phyloP scores from a whole-genome alignment of 1,284 basidiomycete species.

The Neonothopanus nambi region DNA sequence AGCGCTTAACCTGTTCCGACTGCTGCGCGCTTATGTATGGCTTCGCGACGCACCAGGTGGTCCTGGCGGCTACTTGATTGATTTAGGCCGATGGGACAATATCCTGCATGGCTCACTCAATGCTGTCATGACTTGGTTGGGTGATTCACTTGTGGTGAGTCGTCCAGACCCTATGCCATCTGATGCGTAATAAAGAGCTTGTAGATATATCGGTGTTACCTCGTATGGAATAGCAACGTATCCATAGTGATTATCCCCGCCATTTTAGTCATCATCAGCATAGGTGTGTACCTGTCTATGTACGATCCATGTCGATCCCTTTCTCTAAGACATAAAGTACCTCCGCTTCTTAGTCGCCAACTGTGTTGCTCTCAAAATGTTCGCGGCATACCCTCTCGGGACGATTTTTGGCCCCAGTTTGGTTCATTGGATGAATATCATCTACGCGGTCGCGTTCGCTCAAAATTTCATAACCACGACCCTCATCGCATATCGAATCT shows the following conservation, averaged over 20 bases:
- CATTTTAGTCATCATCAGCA: slow-evolving; percentile 24
- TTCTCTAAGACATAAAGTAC: background rate
- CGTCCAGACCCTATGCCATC: background rate
- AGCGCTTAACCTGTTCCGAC: slow-evolving; percentile 31
- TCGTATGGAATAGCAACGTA: slow-evolving; percentile 29
- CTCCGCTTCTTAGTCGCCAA: slow-evolving; percentile 23
- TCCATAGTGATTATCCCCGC: slow-evolving; percentile 24
- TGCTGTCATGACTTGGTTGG: slow-evolving; percentile 30
- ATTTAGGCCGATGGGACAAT: slow-evolving; percentile 31
- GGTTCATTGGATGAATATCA: slow-evolving; percentile 29
- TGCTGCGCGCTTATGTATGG: slow-evolving; percentile 29
- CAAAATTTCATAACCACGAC: slow-evolving; percentile 33
- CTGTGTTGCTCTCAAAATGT: slow-evolving; percentile 23
- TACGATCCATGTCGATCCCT: background rate
- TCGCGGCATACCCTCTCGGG: slow-evolving; percentile 21
- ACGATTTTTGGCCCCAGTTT: slow-evolving; percentile 27
- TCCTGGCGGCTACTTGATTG: slow-evolving; percentile 27
- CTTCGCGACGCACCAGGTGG: slow-evolving; percentile 22
- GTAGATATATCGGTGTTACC: slow-evolving; percentile 33
- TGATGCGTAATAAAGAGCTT: background rate
- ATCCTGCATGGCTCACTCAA: slow-evolving; percentile 29
- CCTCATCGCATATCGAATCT: slow-evolving; percentile 32
- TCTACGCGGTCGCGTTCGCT: slow-evolving; percentile 30
- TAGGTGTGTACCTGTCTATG: slow-evolving; percentile 20
- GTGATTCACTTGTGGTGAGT: slow-evolving; percentile 30